Evolutionary conservation across 75 land plant species (phyloP).

Genomic region (Cupressus sempervirens): DNA sequence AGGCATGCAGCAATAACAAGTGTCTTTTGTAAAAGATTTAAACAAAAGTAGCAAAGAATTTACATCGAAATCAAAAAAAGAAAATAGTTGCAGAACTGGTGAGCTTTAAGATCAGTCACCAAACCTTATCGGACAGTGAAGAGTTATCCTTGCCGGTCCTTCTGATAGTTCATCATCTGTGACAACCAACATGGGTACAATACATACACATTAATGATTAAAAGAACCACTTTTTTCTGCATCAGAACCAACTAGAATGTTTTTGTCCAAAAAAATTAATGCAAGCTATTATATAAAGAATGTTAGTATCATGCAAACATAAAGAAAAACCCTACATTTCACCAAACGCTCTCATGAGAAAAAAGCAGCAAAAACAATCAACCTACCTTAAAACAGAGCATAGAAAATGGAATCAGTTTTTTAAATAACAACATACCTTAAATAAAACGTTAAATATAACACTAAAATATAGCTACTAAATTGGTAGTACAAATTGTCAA

Average conservation of each 20-base stretch:
- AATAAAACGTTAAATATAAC: background rate
- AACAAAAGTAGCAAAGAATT: background rate
- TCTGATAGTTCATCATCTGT: slow-evolving; percentile 74
- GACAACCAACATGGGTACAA: slow-evolving; percentile 6
- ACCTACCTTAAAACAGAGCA: background rate
- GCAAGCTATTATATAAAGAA: background rate
- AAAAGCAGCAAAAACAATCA: background rate
- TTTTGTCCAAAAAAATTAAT: background rate
- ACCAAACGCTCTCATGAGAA: background rate
- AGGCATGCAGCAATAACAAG: background rate
- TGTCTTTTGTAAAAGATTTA: background rate
- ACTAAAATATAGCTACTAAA: background rate
- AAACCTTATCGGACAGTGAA: slow-evolving; percentile 90
- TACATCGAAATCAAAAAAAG: background rate
- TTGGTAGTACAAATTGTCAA: background rate
- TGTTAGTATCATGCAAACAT: background rate
- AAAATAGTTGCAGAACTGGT: background rate
- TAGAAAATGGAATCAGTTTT: background rate
- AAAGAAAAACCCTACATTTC: background rate
- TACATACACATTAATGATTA: background rate
- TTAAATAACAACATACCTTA: background rate
- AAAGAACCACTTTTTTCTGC: background rate
- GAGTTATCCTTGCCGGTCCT: slow-evolving; percentile 69
- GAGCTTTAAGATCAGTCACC: background rate
- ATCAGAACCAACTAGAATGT: background rate